These are phyloP conservation scores for Aureobasidium sp. DNA, from an alignment of 2,329 filamentous ascomycete species.

Conservation along the genomic window DNA sequence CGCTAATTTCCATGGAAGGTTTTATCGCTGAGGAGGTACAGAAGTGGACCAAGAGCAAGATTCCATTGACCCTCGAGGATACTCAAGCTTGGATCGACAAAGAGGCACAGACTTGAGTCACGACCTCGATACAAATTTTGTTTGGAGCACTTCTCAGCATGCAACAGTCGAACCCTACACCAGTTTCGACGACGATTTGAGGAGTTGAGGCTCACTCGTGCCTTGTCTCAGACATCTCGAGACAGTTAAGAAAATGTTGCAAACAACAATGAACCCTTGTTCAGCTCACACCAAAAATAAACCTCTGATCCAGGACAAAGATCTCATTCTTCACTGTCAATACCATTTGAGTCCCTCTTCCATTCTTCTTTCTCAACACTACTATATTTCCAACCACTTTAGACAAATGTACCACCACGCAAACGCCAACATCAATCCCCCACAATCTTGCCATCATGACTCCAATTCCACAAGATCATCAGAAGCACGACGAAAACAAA, in stretches of 20 bases:
- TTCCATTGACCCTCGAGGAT: slow-evolving; percentile 53
- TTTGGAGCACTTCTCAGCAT: neutral
- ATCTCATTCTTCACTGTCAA: neutral
- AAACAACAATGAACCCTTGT: neutral
- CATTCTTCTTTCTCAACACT: neutral
- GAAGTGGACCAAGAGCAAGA: slow-evolving; percentile 42
- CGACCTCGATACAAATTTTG: neutral
- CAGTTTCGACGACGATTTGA: neutral
- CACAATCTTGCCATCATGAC: neutral
- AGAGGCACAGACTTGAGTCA: neutral
- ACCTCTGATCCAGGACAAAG: neutral
- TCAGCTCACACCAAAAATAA: neutral
- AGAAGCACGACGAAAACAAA: neutral
- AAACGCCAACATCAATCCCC: no score
- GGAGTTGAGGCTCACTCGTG: neutral
- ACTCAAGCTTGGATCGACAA: slow-evolving; percentile 55
- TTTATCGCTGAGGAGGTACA: slow-evolving; percentile 55
- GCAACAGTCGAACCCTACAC: neutral
- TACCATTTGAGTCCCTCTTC: neutral
- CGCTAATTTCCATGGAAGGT: slow-evolving; percentile 68
- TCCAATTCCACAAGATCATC: neutral
- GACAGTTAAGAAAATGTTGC: neutral
- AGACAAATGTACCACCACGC: neutral
- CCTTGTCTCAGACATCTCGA: neutral
- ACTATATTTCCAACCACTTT: no score